Evolutionary conservation across 148 eudicot species (phyloP).

Genomic region (Vaccinium myrtillus): DNA sequence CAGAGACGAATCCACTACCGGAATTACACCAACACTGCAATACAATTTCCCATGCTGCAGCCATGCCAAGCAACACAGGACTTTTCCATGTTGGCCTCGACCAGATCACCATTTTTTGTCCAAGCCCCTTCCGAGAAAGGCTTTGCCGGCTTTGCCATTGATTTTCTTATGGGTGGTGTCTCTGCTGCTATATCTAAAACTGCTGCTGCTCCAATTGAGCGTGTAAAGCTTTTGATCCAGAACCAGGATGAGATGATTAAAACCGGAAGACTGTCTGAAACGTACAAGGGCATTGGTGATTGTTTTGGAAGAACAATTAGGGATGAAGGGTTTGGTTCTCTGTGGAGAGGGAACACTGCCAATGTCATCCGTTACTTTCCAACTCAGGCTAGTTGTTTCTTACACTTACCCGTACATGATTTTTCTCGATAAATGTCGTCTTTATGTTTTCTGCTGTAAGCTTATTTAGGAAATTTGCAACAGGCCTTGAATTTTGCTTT

Average conservation of each 20-base stretch:
- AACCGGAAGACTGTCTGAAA: conserved; percentile 26
- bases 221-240: too few relatives aligned
- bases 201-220: too few relatives aligned
- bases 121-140: conserved; percentile 25
- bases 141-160: conserved; percentile 16
- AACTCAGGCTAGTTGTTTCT: conserved; percentile 29
- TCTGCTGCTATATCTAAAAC: too few relatives aligned
- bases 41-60: conserved; percentile 22
- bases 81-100: conserved; percentile 10
- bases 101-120: conserved; percentile 22
- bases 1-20: too few relatives aligned
- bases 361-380: background rate
- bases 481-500: conserved; percentile 43
- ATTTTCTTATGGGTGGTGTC: conserved; percentile 20
- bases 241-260: conserved; percentile 25
- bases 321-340: conserved; percentile 26
- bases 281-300: conserved; percentile 33
- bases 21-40: too few relatives aligned
- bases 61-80: conserved; percentile 12
- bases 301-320: conserved; percentile 34
- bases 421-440: background rate
- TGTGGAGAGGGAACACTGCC: conserved; percentile 33
- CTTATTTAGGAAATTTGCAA: background rate
- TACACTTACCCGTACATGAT: background rate
- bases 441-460: background rate